phyloP scores from a whole-genome alignment of 345 rosid species.

The Aurinia saxatilis region DNA sequence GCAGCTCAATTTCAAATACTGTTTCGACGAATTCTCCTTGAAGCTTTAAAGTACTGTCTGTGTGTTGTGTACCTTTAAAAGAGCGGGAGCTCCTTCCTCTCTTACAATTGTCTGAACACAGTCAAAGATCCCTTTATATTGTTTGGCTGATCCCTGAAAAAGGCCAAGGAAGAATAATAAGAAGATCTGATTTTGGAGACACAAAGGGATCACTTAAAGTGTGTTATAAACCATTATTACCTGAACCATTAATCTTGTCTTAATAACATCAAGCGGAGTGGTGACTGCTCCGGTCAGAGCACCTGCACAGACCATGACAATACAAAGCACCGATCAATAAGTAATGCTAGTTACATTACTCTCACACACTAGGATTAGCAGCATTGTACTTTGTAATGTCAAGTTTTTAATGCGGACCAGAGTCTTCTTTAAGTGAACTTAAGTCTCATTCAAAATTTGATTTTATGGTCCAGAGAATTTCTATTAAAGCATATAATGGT shows the following conservation, averaged over 20 bases:
- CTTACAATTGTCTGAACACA: constrained; percentile 74
- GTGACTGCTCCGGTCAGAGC: constrained; percentile 96
- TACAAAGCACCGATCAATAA: not conserved
- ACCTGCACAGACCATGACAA: constrained; percentile 35
- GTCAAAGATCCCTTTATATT: constrained; percentile 72
- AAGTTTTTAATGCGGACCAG: not conserved
- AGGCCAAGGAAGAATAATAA: not conserved
- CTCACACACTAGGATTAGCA: not conserved
- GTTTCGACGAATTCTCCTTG: not conserved
- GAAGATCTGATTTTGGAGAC: not conserved
- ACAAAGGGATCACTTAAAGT: not conserved
- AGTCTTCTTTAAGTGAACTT: not conserved
- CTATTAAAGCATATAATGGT: constrained; percentile 9
- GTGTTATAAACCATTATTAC: constrained; percentile 28
- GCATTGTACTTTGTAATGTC: not conserved
- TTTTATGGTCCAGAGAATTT: not conserved
- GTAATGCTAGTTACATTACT: not conserved
- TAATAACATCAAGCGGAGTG: constrained; percentile 94
- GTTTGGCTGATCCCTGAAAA: constrained; percentile 70
- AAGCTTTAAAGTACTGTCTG: not conserved
- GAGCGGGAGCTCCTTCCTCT: constrained; percentile 90
- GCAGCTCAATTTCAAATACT: not conserved
- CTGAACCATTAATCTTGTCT: constrained; percentile 97
- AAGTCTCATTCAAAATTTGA: not conserved
- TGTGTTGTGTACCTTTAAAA: constrained; percentile 53